Conservation (phyloP, 305 asterid species). For the Fraxinus greggii region DNA sequence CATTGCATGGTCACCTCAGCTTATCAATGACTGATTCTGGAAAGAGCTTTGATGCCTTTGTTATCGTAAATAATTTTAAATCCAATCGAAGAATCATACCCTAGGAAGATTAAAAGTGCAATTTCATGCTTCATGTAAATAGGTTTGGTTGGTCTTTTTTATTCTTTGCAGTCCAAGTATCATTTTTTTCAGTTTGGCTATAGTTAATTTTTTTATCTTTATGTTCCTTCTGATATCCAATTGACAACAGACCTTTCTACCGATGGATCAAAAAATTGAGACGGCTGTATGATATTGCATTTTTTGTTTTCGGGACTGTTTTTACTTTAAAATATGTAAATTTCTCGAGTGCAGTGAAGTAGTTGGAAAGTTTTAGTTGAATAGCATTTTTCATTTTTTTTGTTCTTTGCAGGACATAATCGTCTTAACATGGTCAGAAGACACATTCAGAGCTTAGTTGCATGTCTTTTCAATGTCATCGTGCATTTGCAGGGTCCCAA, state of each 20-base stretch:
- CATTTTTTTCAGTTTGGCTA: background rate
- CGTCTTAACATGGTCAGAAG: conserved; percentile 54
- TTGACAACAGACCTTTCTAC: background rate
- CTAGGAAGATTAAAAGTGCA: background rate
- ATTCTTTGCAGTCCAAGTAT: background rate
- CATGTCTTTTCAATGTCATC: conserved; percentile 72
- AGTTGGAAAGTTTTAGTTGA: background rate
- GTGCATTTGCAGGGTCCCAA: conserved; percentile 75
- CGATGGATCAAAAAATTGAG: background rate
- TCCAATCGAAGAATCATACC: background rate
- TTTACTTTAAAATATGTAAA: background rate
- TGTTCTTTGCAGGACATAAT: conserved; percentile 58
- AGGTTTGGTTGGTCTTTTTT: background rate
- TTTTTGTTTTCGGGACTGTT: conserved; percentile 14
- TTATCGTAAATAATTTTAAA: background rate
- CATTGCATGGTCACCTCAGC: background rate
- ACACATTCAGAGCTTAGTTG: conserved; percentile 67
- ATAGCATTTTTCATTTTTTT: conserved; percentile 3
- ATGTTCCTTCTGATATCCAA: background rate
- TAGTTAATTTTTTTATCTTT: background rate
- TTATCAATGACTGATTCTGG: background rate
- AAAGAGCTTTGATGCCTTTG: background rate
- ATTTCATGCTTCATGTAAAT: background rate
- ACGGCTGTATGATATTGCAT: conserved; percentile 3
- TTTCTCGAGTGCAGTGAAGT: background rate